Evolutionary conservation across 805 yeast genomes (phyloP), one percentile per base, ranked within the genome.

Genomic region (Metschnikowia orientalis): DNA sequence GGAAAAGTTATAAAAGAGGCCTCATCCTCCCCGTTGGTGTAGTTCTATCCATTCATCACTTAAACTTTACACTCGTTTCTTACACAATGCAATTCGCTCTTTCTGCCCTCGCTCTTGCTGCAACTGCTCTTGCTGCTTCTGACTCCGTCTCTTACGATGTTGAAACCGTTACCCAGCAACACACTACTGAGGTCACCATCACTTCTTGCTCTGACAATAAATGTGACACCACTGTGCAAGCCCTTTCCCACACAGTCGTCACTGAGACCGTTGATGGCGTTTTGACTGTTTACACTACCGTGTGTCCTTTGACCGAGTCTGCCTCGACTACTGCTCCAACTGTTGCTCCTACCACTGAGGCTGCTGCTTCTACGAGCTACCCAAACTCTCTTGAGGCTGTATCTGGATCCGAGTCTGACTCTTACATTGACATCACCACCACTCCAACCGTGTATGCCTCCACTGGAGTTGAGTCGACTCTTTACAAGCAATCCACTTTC

Each of bases 391-490:
- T 45, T 19, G 47, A 45, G 16, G 32, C 44, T 8, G 41, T 34
- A 7, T 20, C 44, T 13, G 34, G 51, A 18, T 25, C 43, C 43
- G 67, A 61, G 26, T 51, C 53, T 18, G 53, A 61, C 50, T 48
- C 60, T 29, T 69, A 64, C 51, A 73, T 69, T 32, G 76, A 73
- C 44, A 58, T 63, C 47, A 71, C 77, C 40, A 53, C 65, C 38
- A 73, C 77, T 28, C 77, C 77, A 47, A 58, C 67, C 34, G 67
- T 59, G 30, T 62, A 71, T 36, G 57, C 54, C n/a, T 64, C 76
- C 22, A 62, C 67, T 34, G 69, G 61, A 48, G 69, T 67, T 38
- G 67, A 70, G 41, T 66, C 71, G 35, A 69, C 72, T 32, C 44
- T 45, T 19, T 50, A 53, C 41, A 40, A 42, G 14, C 71, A 63